A percentile compares a stretch with the other conserved stretches of the same genome.
phyloP scores from a whole-genome alignment of 192 early-diverging fungal genomes.

The Chytriomyces sp. region DNA sequence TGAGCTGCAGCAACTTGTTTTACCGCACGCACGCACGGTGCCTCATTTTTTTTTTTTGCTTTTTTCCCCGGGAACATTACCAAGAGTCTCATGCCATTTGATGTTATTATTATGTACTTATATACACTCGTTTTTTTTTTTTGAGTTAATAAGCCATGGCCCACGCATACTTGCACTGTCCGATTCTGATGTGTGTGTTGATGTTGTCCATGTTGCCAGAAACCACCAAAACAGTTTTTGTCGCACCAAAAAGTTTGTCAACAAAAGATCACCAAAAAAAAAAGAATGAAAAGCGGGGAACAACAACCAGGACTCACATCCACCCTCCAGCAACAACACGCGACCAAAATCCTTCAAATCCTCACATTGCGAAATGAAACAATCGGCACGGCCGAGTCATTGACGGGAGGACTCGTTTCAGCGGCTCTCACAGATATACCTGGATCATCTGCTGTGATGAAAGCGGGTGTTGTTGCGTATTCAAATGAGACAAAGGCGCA shows the following conservation, averaged over 20 bases:
- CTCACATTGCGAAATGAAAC: constrained; percentile 7
- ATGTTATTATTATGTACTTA: not conserved
- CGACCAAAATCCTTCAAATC: not conserved
- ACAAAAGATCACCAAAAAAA: too few relatives aligned
- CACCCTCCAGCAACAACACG: not conserved
- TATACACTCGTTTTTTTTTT: not conserved
- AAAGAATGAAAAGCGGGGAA: too few relatives aligned
- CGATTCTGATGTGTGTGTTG: too few relatives aligned
- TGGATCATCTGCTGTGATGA: not conserved
- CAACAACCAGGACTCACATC: not conserved
- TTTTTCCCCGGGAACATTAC: not conserved
- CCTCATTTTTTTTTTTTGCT: not conserved
- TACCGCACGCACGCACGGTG: too few relatives aligned
- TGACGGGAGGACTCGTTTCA: constrained; percentile 28
- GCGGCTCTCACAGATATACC: constrained; percentile 27
- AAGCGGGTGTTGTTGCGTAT: constrained; percentile 33
- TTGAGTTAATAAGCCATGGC: too few relatives aligned
- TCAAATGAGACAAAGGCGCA: constrained; percentile 8
- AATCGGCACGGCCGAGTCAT: constrained; percentile 18
- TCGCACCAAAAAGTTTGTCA: too few relatives aligned
- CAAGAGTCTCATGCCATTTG: not conserved
- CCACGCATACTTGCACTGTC: too few relatives aligned
- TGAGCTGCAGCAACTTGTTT: too few relatives aligned
- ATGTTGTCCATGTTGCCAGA: too few relatives aligned
- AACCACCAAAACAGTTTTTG: too few relatives aligned